A percentile compares a stretch with the other conserved stretches of the same genome.
Conservation (phyloP, 2,329 filamentous ascomycete genomes). For the Thyridium curvatum region DNA sequence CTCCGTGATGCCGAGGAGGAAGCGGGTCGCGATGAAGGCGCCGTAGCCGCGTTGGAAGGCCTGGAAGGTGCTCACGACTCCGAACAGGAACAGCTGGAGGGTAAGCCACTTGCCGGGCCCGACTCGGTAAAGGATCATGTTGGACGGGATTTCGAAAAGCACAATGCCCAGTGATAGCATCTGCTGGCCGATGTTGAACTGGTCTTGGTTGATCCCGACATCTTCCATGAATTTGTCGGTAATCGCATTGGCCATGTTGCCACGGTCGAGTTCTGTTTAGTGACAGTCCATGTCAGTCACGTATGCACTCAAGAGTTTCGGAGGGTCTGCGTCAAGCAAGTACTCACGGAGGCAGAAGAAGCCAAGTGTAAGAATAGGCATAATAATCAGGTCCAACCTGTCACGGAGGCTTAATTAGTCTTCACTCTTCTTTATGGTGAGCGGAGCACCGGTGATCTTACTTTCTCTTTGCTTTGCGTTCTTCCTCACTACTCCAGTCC, state of each 20-base stretch:
- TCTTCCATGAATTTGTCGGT: constrained; percentile 15
- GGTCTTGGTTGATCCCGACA: constrained; percentile 31
- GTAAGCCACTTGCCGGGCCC: constrained; percentile 48
- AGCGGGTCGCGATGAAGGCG: constrained; percentile 40
- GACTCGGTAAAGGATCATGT: constrained; percentile 38
- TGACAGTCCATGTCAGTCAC: not conserved
- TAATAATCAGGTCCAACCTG: constrained; percentile 32
- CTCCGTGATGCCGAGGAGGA: constrained; percentile 44
- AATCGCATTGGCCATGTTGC: constrained; percentile 23
- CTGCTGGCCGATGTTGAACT: constrained; percentile 39
- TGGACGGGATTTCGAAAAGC: constrained; percentile 37
- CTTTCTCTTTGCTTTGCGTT: constrained; percentile 30
- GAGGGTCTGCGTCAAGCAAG: too few species aligned
- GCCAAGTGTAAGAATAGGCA: constrained; percentile 32
- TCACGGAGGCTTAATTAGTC: too few species aligned
- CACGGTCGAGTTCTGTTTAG: constrained; percentile 27
- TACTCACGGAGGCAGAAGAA: constrained; percentile 35
- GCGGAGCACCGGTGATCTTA: constrained; percentile 16
- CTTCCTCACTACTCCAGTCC: constrained; percentile 29
- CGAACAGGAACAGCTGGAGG: constrained; percentile 45
- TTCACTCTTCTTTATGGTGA: too few species aligned
- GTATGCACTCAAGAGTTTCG: too few species aligned
- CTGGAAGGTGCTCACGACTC: constrained; percentile 47
- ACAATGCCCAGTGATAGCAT: constrained; percentile 40
- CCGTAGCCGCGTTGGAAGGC: constrained; percentile 41